These are phyloP conservation scores for Lasiodiplodia theobromae DNA, from an alignment of 2,329 filamentous ascomycete genomes.

Conservation along the genomic window DNA sequence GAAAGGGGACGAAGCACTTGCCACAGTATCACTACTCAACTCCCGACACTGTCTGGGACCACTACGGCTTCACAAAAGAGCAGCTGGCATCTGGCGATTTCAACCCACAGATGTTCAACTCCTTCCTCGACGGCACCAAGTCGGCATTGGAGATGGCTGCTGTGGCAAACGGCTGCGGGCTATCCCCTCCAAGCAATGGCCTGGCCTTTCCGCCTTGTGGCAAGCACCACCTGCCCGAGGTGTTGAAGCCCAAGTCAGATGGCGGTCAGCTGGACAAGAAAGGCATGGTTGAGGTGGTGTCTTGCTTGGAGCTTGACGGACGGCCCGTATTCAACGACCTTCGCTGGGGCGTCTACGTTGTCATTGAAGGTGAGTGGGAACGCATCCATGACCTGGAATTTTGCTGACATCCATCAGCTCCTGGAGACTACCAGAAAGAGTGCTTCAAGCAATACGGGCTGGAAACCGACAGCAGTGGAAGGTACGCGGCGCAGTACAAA, in stretches of 20 bases:
- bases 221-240: constrained; percentile 51
- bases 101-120: constrained; percentile 59
- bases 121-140: constrained; percentile 58
- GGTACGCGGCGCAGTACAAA: constrained; percentile 56
- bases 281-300: constrained; percentile 56
- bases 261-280: constrained; percentile 52
- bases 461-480: constrained; percentile 51
- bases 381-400: fast-evolving
- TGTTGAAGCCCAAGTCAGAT: constrained; percentile 50
- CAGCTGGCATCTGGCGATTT: constrained; percentile 53
- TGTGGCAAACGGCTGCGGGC: constrained; percentile 55
- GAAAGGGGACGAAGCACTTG: constrained; percentile 57
- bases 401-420: constrained; percentile 34
- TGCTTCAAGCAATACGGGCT: constrained; percentile 56
- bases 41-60: constrained; percentile 56
- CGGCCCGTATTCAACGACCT: constrained; percentile 52
- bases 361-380: constrained; percentile 44
- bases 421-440: constrained; percentile 51
- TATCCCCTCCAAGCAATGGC: constrained; percentile 50
- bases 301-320: constrained; percentile 53
- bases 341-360: constrained; percentile 55
- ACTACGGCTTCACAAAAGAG: constrained; percentile 56
- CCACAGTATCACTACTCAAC: constrained; percentile 56
- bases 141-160: constrained; percentile 58
- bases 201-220: constrained; percentile 55